Conservation (phyloP, 225 moss, liverwort and hornwort genomes). For the Marchantia polymorpha region DNA sequence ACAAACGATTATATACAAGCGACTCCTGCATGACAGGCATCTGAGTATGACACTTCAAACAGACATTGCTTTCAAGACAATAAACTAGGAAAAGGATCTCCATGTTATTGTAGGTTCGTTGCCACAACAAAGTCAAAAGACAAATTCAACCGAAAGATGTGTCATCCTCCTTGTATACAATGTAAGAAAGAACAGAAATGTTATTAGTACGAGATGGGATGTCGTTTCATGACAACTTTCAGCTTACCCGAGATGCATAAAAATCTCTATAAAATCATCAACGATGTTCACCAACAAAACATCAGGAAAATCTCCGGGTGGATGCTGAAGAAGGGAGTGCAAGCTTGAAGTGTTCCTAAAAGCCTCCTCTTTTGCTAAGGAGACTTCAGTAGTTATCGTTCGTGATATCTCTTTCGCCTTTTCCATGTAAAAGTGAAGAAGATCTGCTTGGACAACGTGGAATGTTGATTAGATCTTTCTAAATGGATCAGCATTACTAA, state of each 20-base stretch:
- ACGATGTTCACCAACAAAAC: constrained; percentile 59
- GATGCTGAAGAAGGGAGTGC: constrained; percentile 70
- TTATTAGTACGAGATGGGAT: background rate
- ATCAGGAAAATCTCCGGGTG: constrained; percentile 78
- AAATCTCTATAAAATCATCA: constrained; percentile 67
- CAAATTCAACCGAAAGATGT: background rate
- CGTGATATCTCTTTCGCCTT: constrained; percentile 70
- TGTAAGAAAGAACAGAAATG: background rate
- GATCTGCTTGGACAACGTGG: constrained; percentile 44
- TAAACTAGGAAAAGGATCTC: background rate
- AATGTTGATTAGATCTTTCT: background rate
- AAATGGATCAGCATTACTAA: background rate
- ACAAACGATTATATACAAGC: no score
- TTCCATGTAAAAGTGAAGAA: constrained; percentile 71
- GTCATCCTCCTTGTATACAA: background rate
- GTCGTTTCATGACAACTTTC: background rate
- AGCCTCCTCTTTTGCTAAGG: constrained; percentile 72
- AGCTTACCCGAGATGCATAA: constrained; percentile 59
- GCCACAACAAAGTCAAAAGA: background rate
- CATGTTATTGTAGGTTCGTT: background rate
- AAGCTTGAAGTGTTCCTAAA: constrained; percentile 77
- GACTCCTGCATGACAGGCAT: background rate
- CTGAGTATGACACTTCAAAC: background rate
- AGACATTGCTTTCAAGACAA: background rate
- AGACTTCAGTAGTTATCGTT: constrained; percentile 45